Evolutionary conservation across 2,329 filamentous ascomycete genomes (phyloP).

Genomic region (Paradendryphiella salina): DNA sequence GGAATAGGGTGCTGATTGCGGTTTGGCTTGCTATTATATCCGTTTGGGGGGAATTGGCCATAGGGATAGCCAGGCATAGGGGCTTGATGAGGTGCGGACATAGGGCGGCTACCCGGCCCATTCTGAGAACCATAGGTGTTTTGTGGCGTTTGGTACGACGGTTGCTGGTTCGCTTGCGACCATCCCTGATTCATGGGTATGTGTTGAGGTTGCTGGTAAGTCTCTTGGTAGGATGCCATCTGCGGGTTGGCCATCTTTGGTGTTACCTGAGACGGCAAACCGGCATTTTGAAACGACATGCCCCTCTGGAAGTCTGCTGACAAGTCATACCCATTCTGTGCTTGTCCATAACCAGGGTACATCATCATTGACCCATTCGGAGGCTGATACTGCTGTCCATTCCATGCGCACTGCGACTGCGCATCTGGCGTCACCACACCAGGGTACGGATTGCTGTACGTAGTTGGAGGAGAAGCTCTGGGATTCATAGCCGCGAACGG

Average conservation of each 20-base stretch:
- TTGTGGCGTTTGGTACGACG: slow-evolving; percentile 33
- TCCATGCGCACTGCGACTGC: slow-evolving; percentile 44
- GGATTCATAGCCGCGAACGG: slow-evolving; percentile 38
- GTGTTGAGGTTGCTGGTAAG: slow-evolving; percentile 37
- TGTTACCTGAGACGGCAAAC: slow-evolving; percentile 41
- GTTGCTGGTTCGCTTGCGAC: slow-evolving; percentile 40
- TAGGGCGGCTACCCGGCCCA: slow-evolving; percentile 37
- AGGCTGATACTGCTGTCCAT: slow-evolving; percentile 36
- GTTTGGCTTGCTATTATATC: slow-evolving; percentile 62
- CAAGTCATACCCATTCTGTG: slow-evolving; percentile 50
- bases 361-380: slow-evolving; percentile 30
- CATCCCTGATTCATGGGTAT: slow-evolving; percentile 39
- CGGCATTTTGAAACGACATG: slow-evolving; percentile 51
- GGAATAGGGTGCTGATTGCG: slow-evolving; percentile 81
- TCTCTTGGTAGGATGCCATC: slow-evolving; percentile 42
- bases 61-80: slow-evolving; percentile 66
- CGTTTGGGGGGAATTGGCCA: slow-evolving; percentile 72
- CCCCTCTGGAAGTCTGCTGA: slow-evolving; percentile 51
- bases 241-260: slow-evolving; percentile 45
- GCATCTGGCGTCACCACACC: slow-evolving; percentile 44
- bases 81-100: slow-evolving; percentile 44
- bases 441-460: slow-evolving; percentile 41
- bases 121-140: slow-evolving; percentile 30
- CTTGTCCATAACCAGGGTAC: slow-evolving; percentile 35
- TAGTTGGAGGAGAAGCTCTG: slow-evolving; percentile 33